A percentile compares a stretch with the other conserved stretches of the same genome.
Evolutionary conservation across 768 basidiomycete species (phyloP).

Genomic region (Gloeostereum incarnatum): DNA sequence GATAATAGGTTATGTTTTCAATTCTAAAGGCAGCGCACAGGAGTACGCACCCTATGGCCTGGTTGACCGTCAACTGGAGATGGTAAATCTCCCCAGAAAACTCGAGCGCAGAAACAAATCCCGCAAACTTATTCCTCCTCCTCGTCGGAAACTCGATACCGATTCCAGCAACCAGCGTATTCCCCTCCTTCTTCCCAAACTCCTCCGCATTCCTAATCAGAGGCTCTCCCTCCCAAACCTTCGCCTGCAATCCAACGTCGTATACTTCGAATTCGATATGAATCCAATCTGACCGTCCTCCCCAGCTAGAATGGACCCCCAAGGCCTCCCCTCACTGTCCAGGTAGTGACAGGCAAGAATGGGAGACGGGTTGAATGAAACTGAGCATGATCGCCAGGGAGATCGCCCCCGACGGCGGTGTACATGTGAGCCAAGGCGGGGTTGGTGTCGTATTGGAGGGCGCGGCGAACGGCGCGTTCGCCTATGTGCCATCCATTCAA

Average conservation of each 20-base stretch:
- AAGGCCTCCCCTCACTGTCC: slow-evolving; percentile 41
- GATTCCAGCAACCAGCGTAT: slow-evolving; percentile 44
- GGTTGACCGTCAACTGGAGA: slow-evolving; percentile 37
- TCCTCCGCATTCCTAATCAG: slow-evolving; percentile 25
- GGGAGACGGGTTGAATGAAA: slow-evolving; percentile 41
- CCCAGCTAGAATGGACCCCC: slow-evolving; percentile 47
- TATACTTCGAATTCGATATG: slow-evolving; percentile 23
- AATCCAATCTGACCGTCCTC: slow-evolving; percentile 37
- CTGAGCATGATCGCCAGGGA: slow-evolving; percentile 37
- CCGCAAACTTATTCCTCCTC: slow-evolving; percentile 56
- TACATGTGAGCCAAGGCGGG: slow-evolving; percentile 24
- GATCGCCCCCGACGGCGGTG: slow-evolving; percentile 30
- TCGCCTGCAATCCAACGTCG: slow-evolving; percentile 16
- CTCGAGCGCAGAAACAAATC: slow-evolving; percentile 25
- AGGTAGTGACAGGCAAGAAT: slow-evolving; percentile 52
- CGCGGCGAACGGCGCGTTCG: slow-evolving; percentile 39
- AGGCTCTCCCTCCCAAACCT: slow-evolving; percentile 46
- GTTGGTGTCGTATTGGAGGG: slow-evolving; percentile 30
- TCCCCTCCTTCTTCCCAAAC: slow-evolving; percentile 10
- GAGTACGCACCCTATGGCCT: slow-evolving; percentile 45
- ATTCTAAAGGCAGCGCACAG: background rate
- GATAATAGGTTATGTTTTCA: background rate
- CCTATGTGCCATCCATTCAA: slow-evolving; percentile 45
- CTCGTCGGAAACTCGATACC: slow-evolving; percentile 51
- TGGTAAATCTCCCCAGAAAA: slow-evolving; percentile 17